Percentiles rank a stretch among this genome's conserved stretches.
Evolutionary conservation across 345 rosid species (phyloP).

Genomic region (Lepidium aucheri): DNA sequence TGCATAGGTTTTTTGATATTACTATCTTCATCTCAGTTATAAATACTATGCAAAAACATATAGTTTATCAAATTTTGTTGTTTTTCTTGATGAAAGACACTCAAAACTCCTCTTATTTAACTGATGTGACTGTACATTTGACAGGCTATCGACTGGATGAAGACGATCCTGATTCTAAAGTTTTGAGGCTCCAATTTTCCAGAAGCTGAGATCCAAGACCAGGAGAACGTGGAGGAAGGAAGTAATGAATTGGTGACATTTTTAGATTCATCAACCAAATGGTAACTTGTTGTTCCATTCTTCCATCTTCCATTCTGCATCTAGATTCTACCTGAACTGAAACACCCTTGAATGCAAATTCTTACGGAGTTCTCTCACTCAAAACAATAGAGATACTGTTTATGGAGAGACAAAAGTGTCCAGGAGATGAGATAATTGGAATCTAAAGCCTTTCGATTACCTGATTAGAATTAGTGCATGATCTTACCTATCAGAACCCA

Average conservation of each 20-base stretch:
- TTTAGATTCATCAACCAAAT: conserved; percentile 4
- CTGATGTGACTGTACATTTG: background rate
- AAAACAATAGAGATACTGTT: conserved; percentile 1
- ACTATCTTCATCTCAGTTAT: background rate
- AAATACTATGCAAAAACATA: background rate
- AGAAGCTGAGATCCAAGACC: conserved; percentile 63
- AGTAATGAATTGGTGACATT: conserved; percentile 6
- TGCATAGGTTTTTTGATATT: background rate
- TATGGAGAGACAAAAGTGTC: background rate
- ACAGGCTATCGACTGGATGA: conserved; percentile 80
- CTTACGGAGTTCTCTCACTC: conserved; percentile 1
- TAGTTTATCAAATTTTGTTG: background rate
- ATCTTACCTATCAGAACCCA: background rate
- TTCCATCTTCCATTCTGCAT: background rate
- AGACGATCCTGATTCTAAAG: conserved; percentile 54
- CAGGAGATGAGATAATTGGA: background rate
- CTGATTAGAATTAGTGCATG: conserved; percentile 1
- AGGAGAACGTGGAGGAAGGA: conserved; percentile 61
- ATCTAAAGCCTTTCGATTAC: background rate
- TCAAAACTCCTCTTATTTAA: background rate
- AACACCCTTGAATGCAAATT: background rate
- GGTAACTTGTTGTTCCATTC: background rate
- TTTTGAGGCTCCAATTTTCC: conserved; percentile 64
- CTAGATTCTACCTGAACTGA: background rate
- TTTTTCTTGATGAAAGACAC: background rate